A percentile compares a stretch with the other conserved stretches of the same genome.
These are phyloP conservation scores for Tagetes erecta DNA, from an alignment of 129 eudicot species.

Conservation along the genomic window DNA sequence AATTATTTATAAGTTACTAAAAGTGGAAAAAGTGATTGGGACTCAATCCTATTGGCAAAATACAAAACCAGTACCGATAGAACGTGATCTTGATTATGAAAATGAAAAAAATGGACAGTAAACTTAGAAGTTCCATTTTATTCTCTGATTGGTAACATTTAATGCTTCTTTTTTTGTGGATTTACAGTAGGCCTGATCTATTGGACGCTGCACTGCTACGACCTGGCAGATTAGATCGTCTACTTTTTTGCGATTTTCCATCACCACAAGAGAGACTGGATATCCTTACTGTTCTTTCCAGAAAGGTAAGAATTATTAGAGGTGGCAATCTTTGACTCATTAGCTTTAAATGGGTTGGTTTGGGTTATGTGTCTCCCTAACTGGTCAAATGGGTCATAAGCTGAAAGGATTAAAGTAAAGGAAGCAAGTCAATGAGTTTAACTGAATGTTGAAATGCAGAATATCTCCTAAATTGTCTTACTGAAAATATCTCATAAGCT, in stretches of 20 bases:
- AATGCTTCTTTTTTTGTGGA: slow-evolving; percentile 11
- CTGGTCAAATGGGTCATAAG: neutral
- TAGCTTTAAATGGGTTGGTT: neutral
- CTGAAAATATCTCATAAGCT: neutral
- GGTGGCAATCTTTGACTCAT: neutral
- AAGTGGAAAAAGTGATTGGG: neutral
- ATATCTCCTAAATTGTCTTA: neutral
- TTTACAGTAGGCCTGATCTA: slow-evolving; percentile 89
- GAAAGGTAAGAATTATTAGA: slow-evolving; percentile 49
- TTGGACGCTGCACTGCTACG: slow-evolving; percentile 95
- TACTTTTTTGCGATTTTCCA: slow-evolving; percentile 93
- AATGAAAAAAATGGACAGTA: neutral
- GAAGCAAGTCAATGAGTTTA: neutral
- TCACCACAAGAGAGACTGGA: slow-evolving; percentile 73
- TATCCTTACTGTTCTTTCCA: slow-evolving; percentile 83
- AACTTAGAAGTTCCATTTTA: neutral
- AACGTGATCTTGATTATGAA: neutral
- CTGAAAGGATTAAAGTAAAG: neutral
- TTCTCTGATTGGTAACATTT: slow-evolving; percentile 9
- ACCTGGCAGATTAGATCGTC: slow-evolving; percentile 92
- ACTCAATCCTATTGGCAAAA: neutral
- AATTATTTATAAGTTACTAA: neutral
- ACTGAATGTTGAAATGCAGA: neutral
- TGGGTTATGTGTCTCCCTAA: neutral
- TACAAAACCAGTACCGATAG: neutral